Percentiles rank a stretch among this genome's conserved stretches.
Conservation (phyloP, 2,329 filamentous ascomycete genomes). For the Cylindrodendrum hubeiense region DNA sequence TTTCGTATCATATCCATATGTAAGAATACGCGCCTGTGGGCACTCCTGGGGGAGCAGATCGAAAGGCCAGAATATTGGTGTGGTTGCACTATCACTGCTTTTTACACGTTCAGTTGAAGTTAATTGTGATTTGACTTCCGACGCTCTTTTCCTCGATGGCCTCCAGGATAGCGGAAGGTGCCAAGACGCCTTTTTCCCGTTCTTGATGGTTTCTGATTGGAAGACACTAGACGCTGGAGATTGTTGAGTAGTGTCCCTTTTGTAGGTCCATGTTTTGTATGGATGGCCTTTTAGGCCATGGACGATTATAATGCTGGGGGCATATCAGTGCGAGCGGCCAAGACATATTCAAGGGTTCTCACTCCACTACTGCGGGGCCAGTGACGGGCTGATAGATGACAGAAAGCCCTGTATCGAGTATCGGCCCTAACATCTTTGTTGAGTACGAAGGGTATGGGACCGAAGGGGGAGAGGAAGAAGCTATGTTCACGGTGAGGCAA, state of each 20-base stretch:
- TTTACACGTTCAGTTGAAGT: background rate
- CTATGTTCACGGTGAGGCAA: too few relatives aligned
- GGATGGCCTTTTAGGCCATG: slow-evolving; percentile 31
- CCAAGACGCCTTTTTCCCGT: background rate
- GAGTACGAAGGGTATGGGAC: too few relatives aligned
- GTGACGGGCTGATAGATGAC: background rate
- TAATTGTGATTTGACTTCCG: background rate
- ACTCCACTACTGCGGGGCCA: background rate
- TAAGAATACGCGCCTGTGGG: slow-evolving; percentile 15
- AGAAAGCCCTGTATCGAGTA: background rate
- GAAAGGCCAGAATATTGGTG: slow-evolving; percentile 27
- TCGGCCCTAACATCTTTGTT: background rate
- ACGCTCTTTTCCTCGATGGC: background rate
- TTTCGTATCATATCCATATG: slow-evolving; percentile 30
- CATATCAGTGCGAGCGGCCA: background rate
- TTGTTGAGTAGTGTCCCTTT: too few relatives aligned
- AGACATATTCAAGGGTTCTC: background rate
- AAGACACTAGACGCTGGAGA: background rate
- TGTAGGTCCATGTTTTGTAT: slow-evolving; percentile 23
- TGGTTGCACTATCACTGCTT: background rate
- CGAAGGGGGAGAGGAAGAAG: too few relatives aligned
- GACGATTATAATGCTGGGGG: slow-evolving; percentile 24
- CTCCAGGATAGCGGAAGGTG: background rate
- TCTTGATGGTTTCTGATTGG: background rate
- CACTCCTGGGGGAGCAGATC: slow-evolving; percentile 17